A percentile compares a stretch with the other conserved stretches of the same genome.
Evolutionary conservation across 2,329 filamentous ascomycete genomes (phyloP).

Genomic region (Paracoccidioides brasiliensis): DNA sequence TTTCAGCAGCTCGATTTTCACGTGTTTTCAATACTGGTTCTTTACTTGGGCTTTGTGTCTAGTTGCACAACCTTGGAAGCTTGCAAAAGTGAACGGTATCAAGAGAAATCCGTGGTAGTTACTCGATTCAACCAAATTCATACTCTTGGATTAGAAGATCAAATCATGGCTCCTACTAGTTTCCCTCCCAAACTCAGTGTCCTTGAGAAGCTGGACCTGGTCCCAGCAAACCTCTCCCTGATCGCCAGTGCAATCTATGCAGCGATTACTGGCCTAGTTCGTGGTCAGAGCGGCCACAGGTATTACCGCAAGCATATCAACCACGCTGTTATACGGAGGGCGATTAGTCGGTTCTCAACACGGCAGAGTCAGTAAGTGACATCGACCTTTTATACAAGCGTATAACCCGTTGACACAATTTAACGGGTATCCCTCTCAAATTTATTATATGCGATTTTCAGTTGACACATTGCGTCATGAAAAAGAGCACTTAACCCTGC

Average conservation of each 20-base stretch:
- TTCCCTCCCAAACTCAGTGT: slow-evolving; percentile 19
- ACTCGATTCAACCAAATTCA: neutral
- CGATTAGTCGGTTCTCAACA: slow-evolving; percentile 13
- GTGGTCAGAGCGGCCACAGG: slow-evolving; percentile 25
- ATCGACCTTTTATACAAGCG: neutral
- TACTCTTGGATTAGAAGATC: neutral
- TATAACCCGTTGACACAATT: neutral
- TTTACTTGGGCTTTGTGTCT: too few species aligned
- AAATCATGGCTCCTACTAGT: slow-evolving; percentile 2
- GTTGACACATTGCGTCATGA: neutral
- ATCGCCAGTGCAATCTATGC: slow-evolving; percentile 17
- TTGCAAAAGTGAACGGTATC: too few species aligned
- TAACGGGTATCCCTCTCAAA: neutral
- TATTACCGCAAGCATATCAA: slow-evolving; percentile 24
- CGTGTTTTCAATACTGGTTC: too few species aligned
- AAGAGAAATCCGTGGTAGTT: neutral
- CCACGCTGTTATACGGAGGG: slow-evolving; percentile 20
- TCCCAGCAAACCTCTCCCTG: slow-evolving; percentile 17
- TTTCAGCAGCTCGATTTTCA: too few species aligned
- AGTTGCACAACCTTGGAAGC: too few species aligned
- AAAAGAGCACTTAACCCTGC: slow-evolving; percentile 16
- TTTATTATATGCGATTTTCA: neutral
- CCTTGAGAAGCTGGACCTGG: slow-evolving; percentile 23
- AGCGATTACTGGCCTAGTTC: slow-evolving; percentile 26
- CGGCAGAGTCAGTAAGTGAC: slow-evolving; percentile 22